Conservation (phyloP, 2,329 filamentous ascomycete genomes). For the Fusarium nurragi region DNA sequence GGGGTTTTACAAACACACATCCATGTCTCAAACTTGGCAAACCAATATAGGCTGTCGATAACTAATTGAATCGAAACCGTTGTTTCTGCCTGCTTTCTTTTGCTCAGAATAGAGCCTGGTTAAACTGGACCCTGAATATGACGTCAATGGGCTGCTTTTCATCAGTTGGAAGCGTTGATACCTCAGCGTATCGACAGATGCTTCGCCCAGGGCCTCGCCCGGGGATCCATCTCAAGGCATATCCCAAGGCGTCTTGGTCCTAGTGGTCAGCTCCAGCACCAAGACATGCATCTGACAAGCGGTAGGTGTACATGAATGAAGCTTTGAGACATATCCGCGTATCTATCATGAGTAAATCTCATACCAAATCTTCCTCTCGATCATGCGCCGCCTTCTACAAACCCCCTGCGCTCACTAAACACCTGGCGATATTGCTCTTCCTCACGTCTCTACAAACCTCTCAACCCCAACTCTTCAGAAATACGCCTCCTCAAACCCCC, state of each 20-base stretch:
- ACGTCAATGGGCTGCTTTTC: slow-evolving; percentile 20
- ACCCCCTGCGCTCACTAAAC: not conserved
- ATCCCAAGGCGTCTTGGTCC: not conserved
- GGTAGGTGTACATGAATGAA: not conserved
- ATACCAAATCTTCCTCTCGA: not conserved
- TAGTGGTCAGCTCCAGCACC: not conserved
- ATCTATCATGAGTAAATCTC: not conserved
- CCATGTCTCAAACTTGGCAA: slow-evolving; percentile 19
- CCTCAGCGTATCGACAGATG: not conserved
- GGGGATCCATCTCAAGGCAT: not conserved
- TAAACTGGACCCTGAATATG: slow-evolving; percentile 15
- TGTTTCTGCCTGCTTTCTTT: slow-evolving; percentile 6
- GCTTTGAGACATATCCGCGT: not conserved
- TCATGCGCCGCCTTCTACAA: not conserved
- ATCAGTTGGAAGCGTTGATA: not conserved
- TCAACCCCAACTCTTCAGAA: not conserved
- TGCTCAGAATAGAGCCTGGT: not conserved
- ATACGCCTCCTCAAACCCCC: slow-evolving; percentile 7
- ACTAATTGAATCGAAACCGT: not conserved
- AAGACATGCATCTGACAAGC: not conserved
- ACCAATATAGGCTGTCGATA: not conserved
- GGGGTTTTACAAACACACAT: slow-evolving; percentile 7
- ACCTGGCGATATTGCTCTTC: not conserved
- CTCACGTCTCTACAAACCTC: slow-evolving; percentile 8
- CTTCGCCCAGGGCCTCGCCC: too few relatives aligned